Conservation (phyloP, 2,329 filamentous ascomycete species). For the Penicillium sp. region DNA sequence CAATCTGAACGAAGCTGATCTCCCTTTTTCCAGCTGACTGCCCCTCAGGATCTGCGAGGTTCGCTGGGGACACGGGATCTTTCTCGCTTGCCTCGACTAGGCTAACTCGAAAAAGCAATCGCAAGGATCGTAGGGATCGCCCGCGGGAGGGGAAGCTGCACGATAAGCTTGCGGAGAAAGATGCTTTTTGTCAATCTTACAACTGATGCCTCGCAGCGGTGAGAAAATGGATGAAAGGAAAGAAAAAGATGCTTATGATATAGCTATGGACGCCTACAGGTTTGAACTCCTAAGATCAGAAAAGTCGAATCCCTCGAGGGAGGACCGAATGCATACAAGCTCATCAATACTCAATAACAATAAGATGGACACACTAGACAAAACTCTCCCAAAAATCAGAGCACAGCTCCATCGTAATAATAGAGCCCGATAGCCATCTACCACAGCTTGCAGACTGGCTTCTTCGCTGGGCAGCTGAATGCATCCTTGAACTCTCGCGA, state of each 20-base stretch:
- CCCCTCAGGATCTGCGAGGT: slow-evolving; percentile 19
- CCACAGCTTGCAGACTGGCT: slow-evolving; percentile 74
- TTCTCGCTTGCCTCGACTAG: slow-evolving; percentile 9
- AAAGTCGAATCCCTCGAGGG: neutral
- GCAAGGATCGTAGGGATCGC: slow-evolving; percentile 9
- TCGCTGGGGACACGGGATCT: slow-evolving; percentile 16
- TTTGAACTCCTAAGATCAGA: neutral
- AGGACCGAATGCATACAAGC: neutral
- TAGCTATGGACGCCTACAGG: neutral
- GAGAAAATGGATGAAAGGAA: neutral
- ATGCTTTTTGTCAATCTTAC: slow-evolving; percentile 5
- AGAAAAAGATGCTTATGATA: neutral
- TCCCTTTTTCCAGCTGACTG: slow-evolving; percentile 8
- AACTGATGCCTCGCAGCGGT: slow-evolving; percentile 14
- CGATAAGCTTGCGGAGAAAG: slow-evolving; percentile 4
- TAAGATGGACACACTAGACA: neutral
- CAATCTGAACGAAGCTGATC: slow-evolving; percentile 14
- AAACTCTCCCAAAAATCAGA: neutral
- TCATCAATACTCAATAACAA: neutral
- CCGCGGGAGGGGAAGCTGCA: slow-evolving; percentile 4
- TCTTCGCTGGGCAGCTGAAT: slow-evolving; percentile 68
- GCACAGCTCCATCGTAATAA: neutral
- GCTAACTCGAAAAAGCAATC: slow-evolving; percentile 12
- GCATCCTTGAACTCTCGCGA: slow-evolving; percentile 70
- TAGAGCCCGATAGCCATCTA: slow-evolving; percentile 43